Conservation (phyloP, 2,329 filamentous ascomycete species). For the Fusarium goolgardi region DNA sequence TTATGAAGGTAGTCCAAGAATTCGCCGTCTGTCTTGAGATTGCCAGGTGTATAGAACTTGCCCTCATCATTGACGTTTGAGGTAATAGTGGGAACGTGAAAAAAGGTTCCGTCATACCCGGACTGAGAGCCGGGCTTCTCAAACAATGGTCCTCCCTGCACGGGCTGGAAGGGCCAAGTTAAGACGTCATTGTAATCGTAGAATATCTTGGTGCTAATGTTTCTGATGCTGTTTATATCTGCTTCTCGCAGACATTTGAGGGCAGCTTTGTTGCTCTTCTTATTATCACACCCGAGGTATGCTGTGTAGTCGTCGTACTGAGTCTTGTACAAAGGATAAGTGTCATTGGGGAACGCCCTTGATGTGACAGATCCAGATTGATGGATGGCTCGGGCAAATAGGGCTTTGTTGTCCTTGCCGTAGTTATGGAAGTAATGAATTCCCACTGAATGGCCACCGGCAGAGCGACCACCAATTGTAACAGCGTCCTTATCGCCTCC, state of each 20-base stretch:
- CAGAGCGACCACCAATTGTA: conserved; percentile 66
- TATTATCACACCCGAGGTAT: conserved; percentile 47
- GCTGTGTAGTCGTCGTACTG: conserved; percentile 50
- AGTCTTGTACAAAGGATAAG: conserved; percentile 49
- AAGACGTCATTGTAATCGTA: conserved; percentile 53
- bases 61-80: conserved; percentile 54
- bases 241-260: conserved; percentile 55
- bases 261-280: conserved; percentile 47
- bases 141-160: conserved; percentile 57
- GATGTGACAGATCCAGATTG: conserved; percentile 55
- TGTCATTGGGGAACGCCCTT: conserved; percentile 52
- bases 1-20: conserved; percentile 54
- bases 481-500: conserved; percentile 64
- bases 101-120: conserved; percentile 54
- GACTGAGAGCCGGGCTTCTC: conserved; percentile 60
- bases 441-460: conserved; percentile 58
- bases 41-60: conserved; percentile 50
- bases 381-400: conserved; percentile 52
- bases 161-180: conserved; percentile 63
- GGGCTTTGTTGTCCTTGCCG: conserved; percentile 44
- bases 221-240: conserved; percentile 51
- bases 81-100: conserved; percentile 53
- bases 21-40: conserved; percentile 52
- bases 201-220: conserved; percentile 55
- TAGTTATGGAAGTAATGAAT: conserved; percentile 56